Base-by-base conservation (phyloP, 305 asterid genomes). In the Fraxinus velutina region DNA sequence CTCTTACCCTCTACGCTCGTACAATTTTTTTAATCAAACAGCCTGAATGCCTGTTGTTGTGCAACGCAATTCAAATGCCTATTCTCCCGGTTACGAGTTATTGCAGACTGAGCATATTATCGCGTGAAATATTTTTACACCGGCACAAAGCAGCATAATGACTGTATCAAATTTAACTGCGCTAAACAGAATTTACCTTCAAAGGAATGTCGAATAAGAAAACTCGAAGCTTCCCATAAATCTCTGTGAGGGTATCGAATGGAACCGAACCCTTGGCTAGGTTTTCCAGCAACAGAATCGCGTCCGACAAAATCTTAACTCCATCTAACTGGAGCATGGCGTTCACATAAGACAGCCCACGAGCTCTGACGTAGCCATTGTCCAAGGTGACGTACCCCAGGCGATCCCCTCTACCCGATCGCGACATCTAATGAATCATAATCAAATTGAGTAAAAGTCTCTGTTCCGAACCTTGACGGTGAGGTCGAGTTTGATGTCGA, bases 181-280 rank as follows among this genome's bases (percentile, higher is more conserved):
- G 32, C 66, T 30, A 12, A 76, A 66, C 39, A 37, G 21, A 70
- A 47, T 60, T 71, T 81, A 93, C 99, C 99, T 91, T 24, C 1
- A 93, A 75, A 64, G 99, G 97, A 79, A 95, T 12, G 66, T 90
- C 85, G 76, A 95, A 81, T 83, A 87, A 85, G 87, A 83, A 70
- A 30, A 93, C 57, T 21, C 97, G 93, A 3, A 95, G 88, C 90
- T 88, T 87, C 68, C 99, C 99, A 75, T 78, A 87, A 75, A 93
- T 84, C 88, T 82, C 80, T 12, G 98, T 79, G 13, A 80, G 92
- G 21, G 97, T 89, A 80, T 93, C 97, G 77, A 93, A 92, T 55
- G 83, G 66, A 70, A 93, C 84, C 76, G 83, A 79, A 3, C 98
- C 98, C 79, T 47, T 87, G 6, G 88, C 86, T 79, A 94, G 80